Base-by-base conservation (phyloP, 176 grass and related monocot genomes). In the Tillandsia leiboldiana region DNA sequence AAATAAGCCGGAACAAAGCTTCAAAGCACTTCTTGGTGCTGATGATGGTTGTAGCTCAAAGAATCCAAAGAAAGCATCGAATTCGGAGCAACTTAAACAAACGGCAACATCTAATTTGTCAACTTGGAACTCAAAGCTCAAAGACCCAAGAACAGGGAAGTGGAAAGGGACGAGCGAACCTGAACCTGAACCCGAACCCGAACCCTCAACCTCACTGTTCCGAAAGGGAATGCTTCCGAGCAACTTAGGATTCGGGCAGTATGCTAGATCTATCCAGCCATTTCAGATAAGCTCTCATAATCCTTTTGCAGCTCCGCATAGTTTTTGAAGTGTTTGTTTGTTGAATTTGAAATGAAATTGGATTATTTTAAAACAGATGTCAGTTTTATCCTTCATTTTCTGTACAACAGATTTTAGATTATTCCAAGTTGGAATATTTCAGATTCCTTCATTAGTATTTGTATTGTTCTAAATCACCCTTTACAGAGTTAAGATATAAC, bases 41-140 rank as follows among this genome's bases (percentile, higher is more conserved):
- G 4, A 17, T 12, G 65, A 2, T 67, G 29, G 13, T 67, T 48
- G 33, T 10, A 49, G 29, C 65, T 67, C 42, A 49, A 47, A 9
- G 28, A 20, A 13, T 48, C 33, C 9, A 3, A 15, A 17, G 65
- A 27, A 67, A 6, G 15, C 28, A 3, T 48, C 14, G 26, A 49
- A 48, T 12, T 67, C 18, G 65, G 65, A 67, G 33, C 26, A 67
- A 47, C 29, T n/a, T 67, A 48, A 33, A 67, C 65, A 49, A 67
- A 11, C 26, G n/a, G 6, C 33, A 17, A 67, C 18, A 15, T 67
- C 26, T 48, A n/a, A 67, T 67, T 10, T 47, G 65, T 29, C 65
- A 18, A n/a, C 8, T n/a, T 49, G 7, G 65, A 33, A 48, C 15
- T 47, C 65, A 67, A 33, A 49, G 18, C 65, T 67, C 29, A 11